Evolutionary conservation across 257 asterid species (phyloP), one percentile per base, ranked within the genome.

Genomic region (Anisodus acutangulus): DNA sequence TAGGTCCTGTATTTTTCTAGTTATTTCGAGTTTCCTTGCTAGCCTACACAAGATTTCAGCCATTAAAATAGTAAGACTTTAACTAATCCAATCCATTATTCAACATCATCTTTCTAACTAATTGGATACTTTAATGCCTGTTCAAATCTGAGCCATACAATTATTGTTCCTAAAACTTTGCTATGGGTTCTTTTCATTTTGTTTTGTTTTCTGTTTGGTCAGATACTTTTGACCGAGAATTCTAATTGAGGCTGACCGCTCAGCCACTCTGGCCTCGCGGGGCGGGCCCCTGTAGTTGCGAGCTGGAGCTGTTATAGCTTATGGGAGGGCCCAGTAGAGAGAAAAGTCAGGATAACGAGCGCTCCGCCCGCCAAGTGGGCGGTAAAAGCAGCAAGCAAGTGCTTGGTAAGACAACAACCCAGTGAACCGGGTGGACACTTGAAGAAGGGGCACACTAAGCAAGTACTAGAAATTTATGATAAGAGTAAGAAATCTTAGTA

Each of bases 191-290:
- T 45, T 9, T 4, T 39, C 78, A 6, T 69, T 41, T 7, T 19
- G 58, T 72, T 72, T 43, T 71, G 79, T 8, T 68, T 37, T 68
- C 9, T 67, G 78, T 6, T 68, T 67, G 47, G 7, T 71, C 31
- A 8, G 37, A 19, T 71, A 8, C 79, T 43, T 45, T 71, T 71
- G 59, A 19, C 55, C 4, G 55, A 22, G 26, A 22, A 22, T 22
- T 22, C 26, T 22, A 22, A 22, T 22, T 22, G 26, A n/a, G n/a
- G n/a, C n/a, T n/a, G n/a, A n/a, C n/a, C n/a, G n/a, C n/a, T n/a
- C n/a, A n/a, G n/a, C n/a, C n/a, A n/a, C n/a, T n/a, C n/a, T n/a
- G n/a, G n/a, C n/a, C n/a, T n/a, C n/a, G n/a, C n/a, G n/a, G n/a
- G n/a, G n/a, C n/a, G n/a, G n/a, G n/a, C n/a, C n/a, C n/a, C n/a